These are phyloP conservation scores for Pulveroboletus sp. DNA, from an alignment of 768 basidiomycete genomes.

Conservation along the genomic window DNA sequence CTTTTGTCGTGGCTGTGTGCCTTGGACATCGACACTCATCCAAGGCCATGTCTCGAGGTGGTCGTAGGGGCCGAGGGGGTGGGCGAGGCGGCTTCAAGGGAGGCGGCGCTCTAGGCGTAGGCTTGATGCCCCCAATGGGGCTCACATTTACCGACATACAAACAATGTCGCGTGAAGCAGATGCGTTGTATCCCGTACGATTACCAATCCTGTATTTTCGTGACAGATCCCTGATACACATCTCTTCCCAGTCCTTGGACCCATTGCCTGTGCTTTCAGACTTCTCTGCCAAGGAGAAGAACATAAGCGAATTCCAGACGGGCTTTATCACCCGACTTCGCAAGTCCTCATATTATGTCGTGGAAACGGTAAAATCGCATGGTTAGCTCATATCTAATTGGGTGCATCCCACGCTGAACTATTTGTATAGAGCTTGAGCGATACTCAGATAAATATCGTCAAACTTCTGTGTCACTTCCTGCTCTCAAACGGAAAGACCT, in stretches of 20 bases:
- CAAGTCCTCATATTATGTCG: constrained; percentile 69
- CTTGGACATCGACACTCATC: not conserved
- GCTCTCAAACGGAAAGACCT: constrained; percentile 65
- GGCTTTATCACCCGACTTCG: constrained; percentile 62
- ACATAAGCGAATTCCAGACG: constrained; percentile 60
- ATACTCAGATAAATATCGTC: constrained; percentile 81
- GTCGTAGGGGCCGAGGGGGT: constrained; percentile 47
- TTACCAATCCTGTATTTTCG: constrained; percentile 18
- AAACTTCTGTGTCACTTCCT: constrained; percentile 55
- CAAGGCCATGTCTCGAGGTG: constrained; percentile 45
- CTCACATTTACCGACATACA: constrained; percentile 78
- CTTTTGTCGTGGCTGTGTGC: constrained; percentile 9
- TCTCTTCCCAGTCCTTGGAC: constrained; percentile 49
- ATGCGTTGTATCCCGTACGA: constrained; percentile 78
- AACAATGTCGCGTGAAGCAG: constrained; percentile 68
- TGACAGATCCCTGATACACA: constrained; percentile 15
- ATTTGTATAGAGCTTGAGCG: constrained; percentile 57
- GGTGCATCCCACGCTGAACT: not conserved
- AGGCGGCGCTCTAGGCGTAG: constrained; percentile 33
- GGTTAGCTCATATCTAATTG: constrained; percentile 33
- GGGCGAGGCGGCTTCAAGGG: constrained; percentile 62
- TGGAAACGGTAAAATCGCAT: constrained; percentile 62
- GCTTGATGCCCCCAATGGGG: constrained; percentile 63
- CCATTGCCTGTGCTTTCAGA: constrained; percentile 65
- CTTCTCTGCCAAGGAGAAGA: constrained; percentile 58